Conservation (phyloP, 2,329 filamentous ascomycete species). For the Microcyclospora pomicola region DNA sequence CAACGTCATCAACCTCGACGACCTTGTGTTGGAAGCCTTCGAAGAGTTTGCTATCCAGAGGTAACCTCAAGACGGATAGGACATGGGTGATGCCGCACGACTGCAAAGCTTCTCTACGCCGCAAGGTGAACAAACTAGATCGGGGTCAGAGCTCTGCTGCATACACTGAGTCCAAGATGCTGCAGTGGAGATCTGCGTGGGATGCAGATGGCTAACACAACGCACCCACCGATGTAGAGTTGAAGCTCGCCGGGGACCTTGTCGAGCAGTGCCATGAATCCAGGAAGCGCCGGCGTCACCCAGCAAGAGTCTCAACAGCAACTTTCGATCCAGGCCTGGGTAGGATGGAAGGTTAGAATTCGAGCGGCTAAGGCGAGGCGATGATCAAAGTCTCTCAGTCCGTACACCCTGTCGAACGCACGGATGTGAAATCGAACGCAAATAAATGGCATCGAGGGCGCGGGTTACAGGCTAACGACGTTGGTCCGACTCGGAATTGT, state of each 20-base stretch:
- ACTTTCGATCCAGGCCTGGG: neutral
- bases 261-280: slow-evolving; percentile 45
- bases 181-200: slow-evolving; percentile 4
- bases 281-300: neutral
- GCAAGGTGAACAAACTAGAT: slow-evolving; percentile 62
- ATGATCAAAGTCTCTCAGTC: too few species aligned
- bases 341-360: neutral
- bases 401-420: too few species aligned
- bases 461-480: too few species aligned
- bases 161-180: neutral
- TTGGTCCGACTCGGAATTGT: too few species aligned
- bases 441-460: too few species aligned
- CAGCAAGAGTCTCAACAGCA: neutral
- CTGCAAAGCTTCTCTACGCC: slow-evolving; percentile 54
- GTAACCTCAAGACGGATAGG: slow-evolving; percentile 63
- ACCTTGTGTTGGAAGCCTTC: slow-evolving; percentile 51
- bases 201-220: slow-evolving; percentile 6
- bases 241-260: slow-evolving; percentile 55
- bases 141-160: slow-evolving; percentile 13
- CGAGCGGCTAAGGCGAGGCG: too few species aligned
- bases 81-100: slow-evolving; percentile 75
- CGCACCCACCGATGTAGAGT: slow-evolving; percentile 68
- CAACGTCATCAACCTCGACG: slow-evolving; percentile 80
- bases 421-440: too few species aligned
- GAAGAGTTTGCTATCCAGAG: slow-evolving; percentile 42